Conservation (phyloP, 1,284 basidiomycete genomes). For the Ceratobasidium sp. region DNA sequence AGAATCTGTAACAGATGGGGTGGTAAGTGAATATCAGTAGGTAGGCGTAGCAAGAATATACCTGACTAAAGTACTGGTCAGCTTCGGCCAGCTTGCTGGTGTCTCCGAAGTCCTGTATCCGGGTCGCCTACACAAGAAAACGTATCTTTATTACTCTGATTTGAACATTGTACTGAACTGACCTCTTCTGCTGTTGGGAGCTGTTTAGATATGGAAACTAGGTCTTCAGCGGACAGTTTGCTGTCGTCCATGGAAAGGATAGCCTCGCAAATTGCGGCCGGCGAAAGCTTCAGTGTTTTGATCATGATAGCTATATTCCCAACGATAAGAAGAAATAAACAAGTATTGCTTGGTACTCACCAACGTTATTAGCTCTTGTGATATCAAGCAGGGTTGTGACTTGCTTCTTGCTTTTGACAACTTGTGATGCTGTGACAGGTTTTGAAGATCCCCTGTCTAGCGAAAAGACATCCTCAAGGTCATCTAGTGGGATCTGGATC, state of each 20-base stretch:
- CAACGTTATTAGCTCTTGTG: conserved; percentile 83
- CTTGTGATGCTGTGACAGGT: conserved; percentile 54
- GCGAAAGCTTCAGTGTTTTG: conserved; percentile 70
- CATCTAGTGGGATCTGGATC: conserved; percentile 65
- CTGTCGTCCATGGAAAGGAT: conserved; percentile 74
- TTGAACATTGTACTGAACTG: conserved; percentile 35
- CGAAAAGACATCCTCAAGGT: conserved; percentile 77
- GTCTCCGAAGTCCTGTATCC: conserved; percentile 72
- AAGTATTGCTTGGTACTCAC: conserved; percentile 55
- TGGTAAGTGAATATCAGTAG: background rate
- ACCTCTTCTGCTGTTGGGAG: conserved; percentile 82
- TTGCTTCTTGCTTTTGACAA: conserved; percentile 56
- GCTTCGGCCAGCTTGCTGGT: conserved; percentile 76
- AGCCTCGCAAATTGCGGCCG: conserved; percentile 69
- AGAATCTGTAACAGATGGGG: conserved; percentile 64
- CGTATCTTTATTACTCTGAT: background rate
- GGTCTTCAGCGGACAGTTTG: conserved; percentile 69
- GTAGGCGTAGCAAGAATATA: conserved; percentile 47
- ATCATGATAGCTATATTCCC: conserved; percentile 74
- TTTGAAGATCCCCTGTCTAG: conserved; percentile 60
- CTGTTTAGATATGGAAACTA: conserved; percentile 75
- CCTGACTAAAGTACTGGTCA: conserved; percentile 84
- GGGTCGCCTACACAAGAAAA: conserved; percentile 56
- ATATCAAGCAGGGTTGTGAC: conserved; percentile 79
- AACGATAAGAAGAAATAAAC: conserved; percentile 37